Conservation (phyloP, 306 rosid genomes). For the Vicia faba region DNA sequence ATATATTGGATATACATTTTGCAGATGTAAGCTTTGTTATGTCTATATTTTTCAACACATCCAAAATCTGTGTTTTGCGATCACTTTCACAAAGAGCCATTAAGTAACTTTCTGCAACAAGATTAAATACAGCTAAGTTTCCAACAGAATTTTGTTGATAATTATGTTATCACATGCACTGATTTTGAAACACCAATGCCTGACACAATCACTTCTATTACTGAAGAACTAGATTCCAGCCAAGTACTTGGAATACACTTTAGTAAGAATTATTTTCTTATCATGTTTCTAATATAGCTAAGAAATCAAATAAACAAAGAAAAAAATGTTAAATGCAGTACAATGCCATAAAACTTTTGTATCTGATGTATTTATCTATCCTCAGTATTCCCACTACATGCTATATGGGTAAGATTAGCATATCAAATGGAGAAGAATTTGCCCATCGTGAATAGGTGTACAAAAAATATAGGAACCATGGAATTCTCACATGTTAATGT, state of each 20-base stretch:
- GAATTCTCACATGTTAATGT: conserved; percentile 15
- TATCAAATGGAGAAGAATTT: conserved; percentile 27
- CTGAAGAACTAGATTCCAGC: conserved; percentile 16
- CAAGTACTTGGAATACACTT: conserved; percentile 18
- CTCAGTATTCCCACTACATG: conserved; percentile 24
- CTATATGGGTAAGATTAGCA: conserved; percentile 7
- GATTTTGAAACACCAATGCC: conserved; percentile 21
- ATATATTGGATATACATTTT: conserved; percentile 46
- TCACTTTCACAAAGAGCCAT: conserved; percentile 78
- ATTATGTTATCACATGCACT: conserved; percentile 22
- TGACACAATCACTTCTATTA: conserved; percentile 18
- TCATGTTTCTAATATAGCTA: conserved; percentile 24
- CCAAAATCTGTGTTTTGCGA: conserved; percentile 57
- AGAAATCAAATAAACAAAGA: conserved; percentile 3
- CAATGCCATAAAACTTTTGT: conserved; percentile 21
- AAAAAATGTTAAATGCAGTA: conserved; percentile 17
- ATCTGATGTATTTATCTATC: conserved; percentile 5
- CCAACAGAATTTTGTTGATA: conserved; percentile 5
- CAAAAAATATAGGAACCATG: conserved; percentile 27
- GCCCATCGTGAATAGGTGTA: background rate
- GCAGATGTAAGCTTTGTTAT: conserved; percentile 53
- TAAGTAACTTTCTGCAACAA: conserved; percentile 73
- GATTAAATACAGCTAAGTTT: conserved; percentile 33
- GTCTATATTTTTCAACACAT: conserved; percentile 62
- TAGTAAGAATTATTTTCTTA: conserved; percentile 26